Evolutionary conservation across 2,329 filamentous ascomycete genomes (phyloP).

Genomic region (Diaporthe eres): DNA sequence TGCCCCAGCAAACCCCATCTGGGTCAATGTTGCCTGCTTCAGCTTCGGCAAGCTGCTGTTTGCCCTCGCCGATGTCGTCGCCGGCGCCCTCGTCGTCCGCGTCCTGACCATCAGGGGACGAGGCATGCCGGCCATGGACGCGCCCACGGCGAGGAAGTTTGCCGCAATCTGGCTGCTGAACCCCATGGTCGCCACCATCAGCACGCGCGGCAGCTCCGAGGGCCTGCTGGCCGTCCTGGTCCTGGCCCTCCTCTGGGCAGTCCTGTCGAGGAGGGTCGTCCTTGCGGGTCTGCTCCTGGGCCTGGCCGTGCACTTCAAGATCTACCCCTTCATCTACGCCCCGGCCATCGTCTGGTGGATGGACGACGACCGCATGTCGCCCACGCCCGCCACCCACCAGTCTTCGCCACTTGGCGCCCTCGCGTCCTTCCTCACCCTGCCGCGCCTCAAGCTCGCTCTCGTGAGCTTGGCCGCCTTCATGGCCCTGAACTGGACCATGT

Average conservation of each 20-base stretch:
- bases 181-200: constrained; percentile 98
- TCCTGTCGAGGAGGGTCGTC: constrained; percentile 71
- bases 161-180: constrained; percentile 94
- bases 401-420: constrained; percentile 44
- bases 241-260: constrained; percentile 86
- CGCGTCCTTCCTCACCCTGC: constrained; percentile 63
- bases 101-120: constrained; percentile 54
- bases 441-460: constrained; percentile 70
- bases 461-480: constrained; percentile 81
- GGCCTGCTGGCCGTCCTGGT: constrained; percentile 90
- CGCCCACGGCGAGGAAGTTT: constrained; percentile 76
- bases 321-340: constrained; percentile 98
- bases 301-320: constrained; percentile 94
- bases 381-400: neutral
- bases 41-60: constrained; percentile 91
- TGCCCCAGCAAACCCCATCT: constrained; percentile 46
- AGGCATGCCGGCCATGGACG: constrained; percentile 55
- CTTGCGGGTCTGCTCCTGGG: constrained; percentile 84
- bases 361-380: constrained; percentile 65
- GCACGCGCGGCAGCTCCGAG: constrained; percentile 93
- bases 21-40: constrained; percentile 67
- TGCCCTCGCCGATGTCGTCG: constrained; percentile 84
- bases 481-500: constrained; percentile 84
- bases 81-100: constrained; percentile 80
- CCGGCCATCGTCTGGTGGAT: constrained; percentile 86